Evolutionary conservation across 2,329 filamentous ascomycete genomes (phyloP).

Genomic region (Aspergillus phoenicis): DNA sequence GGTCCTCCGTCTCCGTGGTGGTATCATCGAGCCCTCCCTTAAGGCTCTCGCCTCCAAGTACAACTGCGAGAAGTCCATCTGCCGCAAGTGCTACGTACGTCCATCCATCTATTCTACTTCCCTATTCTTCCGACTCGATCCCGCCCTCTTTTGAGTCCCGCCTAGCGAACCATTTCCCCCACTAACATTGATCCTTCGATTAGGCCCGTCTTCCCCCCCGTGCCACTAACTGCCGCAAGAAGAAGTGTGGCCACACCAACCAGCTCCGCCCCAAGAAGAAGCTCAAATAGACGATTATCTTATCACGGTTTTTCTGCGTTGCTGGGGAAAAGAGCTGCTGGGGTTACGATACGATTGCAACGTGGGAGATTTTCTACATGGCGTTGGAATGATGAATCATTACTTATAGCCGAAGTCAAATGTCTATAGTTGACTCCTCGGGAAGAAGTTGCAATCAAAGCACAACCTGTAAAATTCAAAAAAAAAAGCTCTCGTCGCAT

Average conservation of each 20-base stretch:
- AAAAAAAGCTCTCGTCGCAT: conserved; percentile 14
- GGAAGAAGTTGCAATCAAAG: conserved; percentile 39
- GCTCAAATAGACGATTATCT: conserved; percentile 72
- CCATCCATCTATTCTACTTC: background rate
- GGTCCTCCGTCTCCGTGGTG: conserved; percentile 97
- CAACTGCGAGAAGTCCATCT: conserved; percentile 99
- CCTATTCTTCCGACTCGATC: no score
- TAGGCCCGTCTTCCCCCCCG: conserved; percentile 85
- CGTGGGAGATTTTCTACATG: conserved; percentile 39
- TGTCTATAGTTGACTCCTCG: conserved; percentile 40
- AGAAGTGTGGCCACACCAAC: conserved; percentile 99
- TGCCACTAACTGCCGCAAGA: conserved; percentile 99
- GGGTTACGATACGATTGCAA: conserved; percentile 39
- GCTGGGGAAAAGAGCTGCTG: conserved; percentile 31
- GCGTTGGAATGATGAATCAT: conserved; percentile 45
- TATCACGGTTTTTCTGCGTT: conserved; percentile 52
- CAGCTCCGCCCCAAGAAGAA: conserved; percentile 99
- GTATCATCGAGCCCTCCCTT: conserved; percentile 98
- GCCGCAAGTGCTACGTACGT: conserved; percentile 99
- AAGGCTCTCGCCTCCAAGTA: conserved; percentile 99
- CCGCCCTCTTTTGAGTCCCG: background rate
- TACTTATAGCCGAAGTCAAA: conserved; percentile 37
- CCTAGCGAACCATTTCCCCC: background rate
- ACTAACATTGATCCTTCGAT: background rate
- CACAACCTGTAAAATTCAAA: conserved; percentile 41